Conservation (phyloP, 352 stramenopile species). For the Thalassiosira exigua region DNA sequence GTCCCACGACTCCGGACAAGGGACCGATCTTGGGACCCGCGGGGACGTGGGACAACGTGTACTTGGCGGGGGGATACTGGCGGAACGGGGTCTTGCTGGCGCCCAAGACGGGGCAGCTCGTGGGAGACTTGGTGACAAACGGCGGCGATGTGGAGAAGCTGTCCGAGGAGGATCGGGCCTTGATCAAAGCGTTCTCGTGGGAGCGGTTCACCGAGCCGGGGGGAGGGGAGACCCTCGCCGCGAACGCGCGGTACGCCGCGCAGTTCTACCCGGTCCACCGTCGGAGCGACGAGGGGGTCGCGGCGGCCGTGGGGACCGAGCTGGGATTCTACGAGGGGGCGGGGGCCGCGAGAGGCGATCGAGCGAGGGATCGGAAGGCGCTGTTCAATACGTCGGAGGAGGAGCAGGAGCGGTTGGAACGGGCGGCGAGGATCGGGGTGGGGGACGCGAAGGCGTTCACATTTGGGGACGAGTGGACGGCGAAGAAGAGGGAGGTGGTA, state of each 20-base stretch:
- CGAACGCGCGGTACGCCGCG: conserved; percentile 77
- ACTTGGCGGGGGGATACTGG: conserved; percentile 87
- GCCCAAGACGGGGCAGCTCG: conserved; percentile 85
- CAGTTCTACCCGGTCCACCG: conserved; percentile 79
- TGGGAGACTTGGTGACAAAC: conserved; percentile 80
- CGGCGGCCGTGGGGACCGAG: conserved; percentile 79
- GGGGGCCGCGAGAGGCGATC: conserved; percentile 65
- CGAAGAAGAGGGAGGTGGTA: conserved; percentile 3
- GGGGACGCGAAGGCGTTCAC: conserved; percentile 67
- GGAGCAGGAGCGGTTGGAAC: conserved; percentile 69
- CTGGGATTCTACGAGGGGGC: conserved; percentile 83
- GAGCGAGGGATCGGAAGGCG: conserved; percentile 63
- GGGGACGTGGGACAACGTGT: conserved; percentile 83
- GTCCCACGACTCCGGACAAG: conserved; percentile 87
- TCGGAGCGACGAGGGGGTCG: conserved; percentile 61
- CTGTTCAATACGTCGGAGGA: conserved; percentile 57
- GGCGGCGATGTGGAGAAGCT: conserved; percentile 48
- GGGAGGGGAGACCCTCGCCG: conserved; percentile 61
- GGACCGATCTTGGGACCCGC: conserved; percentile 85
- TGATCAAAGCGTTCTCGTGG: conserved; percentile 79
- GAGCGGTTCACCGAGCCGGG: conserved; percentile 73
- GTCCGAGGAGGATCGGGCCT: conserved; percentile 48
- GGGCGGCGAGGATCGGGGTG: conserved; percentile 63
- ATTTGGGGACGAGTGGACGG: conserved; percentile 42
- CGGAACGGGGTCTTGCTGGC: conserved; percentile 87